Evolutionary conservation across 1,284 basidiomycete species (phyloP).

Genomic region (Hypsizygus ulmarius): DNA sequence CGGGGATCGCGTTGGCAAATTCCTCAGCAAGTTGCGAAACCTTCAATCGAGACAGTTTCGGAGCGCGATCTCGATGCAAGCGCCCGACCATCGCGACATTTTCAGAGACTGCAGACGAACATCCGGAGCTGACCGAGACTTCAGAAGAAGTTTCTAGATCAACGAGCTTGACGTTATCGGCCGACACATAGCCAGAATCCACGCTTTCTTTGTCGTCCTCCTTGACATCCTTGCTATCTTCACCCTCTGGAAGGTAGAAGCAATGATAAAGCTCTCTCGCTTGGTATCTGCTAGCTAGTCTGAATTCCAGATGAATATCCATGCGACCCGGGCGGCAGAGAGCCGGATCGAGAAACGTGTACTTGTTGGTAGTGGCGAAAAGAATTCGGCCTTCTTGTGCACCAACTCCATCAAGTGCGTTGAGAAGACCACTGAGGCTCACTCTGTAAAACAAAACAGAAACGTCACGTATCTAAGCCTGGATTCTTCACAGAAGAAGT

Average conservation of each 20-base stretch:
- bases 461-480: not conserved
- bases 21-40: conserved; percentile 43
- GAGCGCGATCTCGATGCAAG: conserved; percentile 28
- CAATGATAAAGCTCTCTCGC: conserved; percentile 59
- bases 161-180: conserved; percentile 5
- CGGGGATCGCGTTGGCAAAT: conserved; percentile 61
- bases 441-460: conserved; percentile 33
- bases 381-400: conserved; percentile 76
- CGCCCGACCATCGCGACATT: conserved; percentile 20
- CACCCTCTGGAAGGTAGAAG: conserved; percentile 56
- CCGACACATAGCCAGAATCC: conserved; percentile 2
- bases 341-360: conserved; percentile 64
- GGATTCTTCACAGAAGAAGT: not conserved
- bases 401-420: conserved; percentile 72
- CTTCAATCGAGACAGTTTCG: conserved; percentile 23
- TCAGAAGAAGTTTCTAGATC: conserved; percentile 11
- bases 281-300: conserved; percentile 64
- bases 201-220: conserved; percentile 13
- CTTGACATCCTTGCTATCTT: conserved; percentile 18
- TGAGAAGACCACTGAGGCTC: conserved; percentile 70
- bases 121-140: conserved; percentile 4
- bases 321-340: conserved; percentile 76
- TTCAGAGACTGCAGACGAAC: conserved; percentile 7
- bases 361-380: conserved; percentile 77
- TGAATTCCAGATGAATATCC: conserved; percentile 77